These are phyloP conservation scores for Tuber aestivum DNA, from an alignment of 495 filamentous ascomycete genomes.

Conservation along the genomic window DNA sequence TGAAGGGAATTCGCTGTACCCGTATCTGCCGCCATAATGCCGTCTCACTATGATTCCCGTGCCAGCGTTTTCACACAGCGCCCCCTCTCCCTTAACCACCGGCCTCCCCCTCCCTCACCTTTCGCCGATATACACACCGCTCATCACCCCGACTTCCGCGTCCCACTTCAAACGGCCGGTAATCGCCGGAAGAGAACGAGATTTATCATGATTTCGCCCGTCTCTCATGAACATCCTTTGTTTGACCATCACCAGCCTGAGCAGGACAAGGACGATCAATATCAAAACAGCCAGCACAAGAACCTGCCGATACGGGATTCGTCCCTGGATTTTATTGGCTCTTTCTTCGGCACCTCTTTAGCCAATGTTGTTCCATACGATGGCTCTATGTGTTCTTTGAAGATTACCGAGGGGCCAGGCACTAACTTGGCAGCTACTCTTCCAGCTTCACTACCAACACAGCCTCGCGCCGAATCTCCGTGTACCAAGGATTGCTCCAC, in stretches of 20 bases:
- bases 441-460: not conserved
- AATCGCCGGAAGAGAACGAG: not conserved
- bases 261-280: not conserved
- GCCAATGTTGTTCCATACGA: not conserved
- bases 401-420: not conserved
- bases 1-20: not conserved
- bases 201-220: slow-evolving; percentile 1
- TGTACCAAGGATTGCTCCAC: slow-evolving; percentile 19
- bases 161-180: not conserved
- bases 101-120: not conserved
- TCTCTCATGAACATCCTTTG: not conserved
- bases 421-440: not conserved
- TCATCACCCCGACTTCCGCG: not conserved
- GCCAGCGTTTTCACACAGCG: not conserved
- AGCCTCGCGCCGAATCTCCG: not conserved
- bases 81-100: not conserved
- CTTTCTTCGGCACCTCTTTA: not conserved
- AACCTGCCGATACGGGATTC: not conserved
- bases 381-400: slow-evolving; percentile 4
- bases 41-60: not conserved
- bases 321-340: not conserved
- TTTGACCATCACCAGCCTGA: not conserved
- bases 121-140: not conserved
- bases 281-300: not conserved
- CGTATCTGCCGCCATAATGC: slow-evolving; percentile 1